Evolutionary conservation across 2,329 filamentous ascomycete species (phyloP).

Genomic region (Colletotrichum tamarilloi): DNA sequence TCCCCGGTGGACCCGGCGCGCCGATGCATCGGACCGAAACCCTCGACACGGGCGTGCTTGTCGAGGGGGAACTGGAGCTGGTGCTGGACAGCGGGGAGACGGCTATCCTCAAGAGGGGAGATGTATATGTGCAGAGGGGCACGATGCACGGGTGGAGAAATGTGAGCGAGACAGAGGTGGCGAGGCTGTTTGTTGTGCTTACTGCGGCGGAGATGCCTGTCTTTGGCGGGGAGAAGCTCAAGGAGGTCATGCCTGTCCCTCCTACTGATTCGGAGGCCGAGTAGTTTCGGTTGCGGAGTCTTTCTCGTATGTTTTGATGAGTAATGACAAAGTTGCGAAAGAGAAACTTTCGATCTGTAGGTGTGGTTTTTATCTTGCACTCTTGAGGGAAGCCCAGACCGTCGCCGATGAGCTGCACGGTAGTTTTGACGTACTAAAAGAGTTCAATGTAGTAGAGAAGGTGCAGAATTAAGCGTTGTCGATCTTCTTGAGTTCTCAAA

Average conservation of each 20-base stretch:
- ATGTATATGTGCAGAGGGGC: slow-evolving; percentile 65
- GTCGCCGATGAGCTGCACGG: too few species aligned
- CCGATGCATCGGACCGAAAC: slow-evolving; percentile 64
- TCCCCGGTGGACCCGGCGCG: slow-evolving; percentile 49
- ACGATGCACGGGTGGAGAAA: slow-evolving; percentile 67
- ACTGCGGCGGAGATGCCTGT: slow-evolving; percentile 7
- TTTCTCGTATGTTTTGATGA: neutral
- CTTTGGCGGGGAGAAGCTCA: neutral
- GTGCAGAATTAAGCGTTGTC: too few species aligned
- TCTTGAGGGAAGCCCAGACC: too few species aligned
- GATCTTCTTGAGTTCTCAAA: too few species aligned
- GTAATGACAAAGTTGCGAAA: too few species aligned
- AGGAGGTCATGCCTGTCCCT: neutral
- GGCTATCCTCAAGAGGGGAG: slow-evolving; percentile 57
- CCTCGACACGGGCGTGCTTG: slow-evolving; percentile 65
- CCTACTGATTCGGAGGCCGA: neutral
- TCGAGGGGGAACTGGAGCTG: slow-evolving; percentile 65
- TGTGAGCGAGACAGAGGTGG: slow-evolving; percentile 51
- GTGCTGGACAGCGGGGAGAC: slow-evolving; percentile 62
- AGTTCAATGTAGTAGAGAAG: too few species aligned
- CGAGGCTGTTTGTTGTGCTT: slow-evolving; percentile 47
- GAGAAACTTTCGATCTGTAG: too few species aligned
- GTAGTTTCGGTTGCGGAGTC: neutral
- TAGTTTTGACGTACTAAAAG: too few species aligned
- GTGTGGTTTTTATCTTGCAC: too few species aligned